phyloP scores from a whole-genome alignment of 2,329 filamentous ascomycete species.

The Alternaria infectoria region DNA sequence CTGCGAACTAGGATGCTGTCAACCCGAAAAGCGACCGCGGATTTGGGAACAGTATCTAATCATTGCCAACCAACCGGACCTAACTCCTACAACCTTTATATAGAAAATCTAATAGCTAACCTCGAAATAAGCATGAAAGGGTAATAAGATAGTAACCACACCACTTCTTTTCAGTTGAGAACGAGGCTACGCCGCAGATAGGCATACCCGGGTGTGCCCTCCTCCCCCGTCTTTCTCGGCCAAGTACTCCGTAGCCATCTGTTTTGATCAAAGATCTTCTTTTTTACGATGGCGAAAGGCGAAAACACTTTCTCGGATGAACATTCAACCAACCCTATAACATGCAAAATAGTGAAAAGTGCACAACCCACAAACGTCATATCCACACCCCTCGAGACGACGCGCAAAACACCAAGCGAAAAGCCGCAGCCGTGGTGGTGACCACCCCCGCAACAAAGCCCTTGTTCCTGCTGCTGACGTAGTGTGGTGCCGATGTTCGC shows the following conservation, averaged over 20 bases:
- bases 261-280: not conserved
- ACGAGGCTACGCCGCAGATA: not conserved
- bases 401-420: slow-evolving; percentile 7
- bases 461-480: slow-evolving; percentile 22
- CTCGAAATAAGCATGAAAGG: not conserved
- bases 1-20: not conserved
- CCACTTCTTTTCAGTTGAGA: not conserved
- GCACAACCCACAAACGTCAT: not conserved
- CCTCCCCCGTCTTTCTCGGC: not conserved
- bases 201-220: not conserved
- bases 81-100: slow-evolving; percentile 1
- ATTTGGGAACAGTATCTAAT: not conserved
- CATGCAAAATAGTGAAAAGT: not conserved
- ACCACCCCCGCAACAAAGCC: slow-evolving; percentile 24
- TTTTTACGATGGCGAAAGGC: not conserved
- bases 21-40: not conserved
- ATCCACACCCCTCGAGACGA: not conserved
- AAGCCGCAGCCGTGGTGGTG: slow-evolving; percentile 2
- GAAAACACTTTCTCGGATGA: not conserved
- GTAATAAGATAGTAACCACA: not conserved
- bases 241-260: not conserved
- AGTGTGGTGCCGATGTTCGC: slow-evolving; percentile 31
- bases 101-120: not conserved
- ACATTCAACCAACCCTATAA: not conserved
- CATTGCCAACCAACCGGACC: slow-evolving; percentile 8